Evolutionary conservation across 352 stramenopile genomes (phyloP).

Genomic region (Pythium chondricola): DNA sequence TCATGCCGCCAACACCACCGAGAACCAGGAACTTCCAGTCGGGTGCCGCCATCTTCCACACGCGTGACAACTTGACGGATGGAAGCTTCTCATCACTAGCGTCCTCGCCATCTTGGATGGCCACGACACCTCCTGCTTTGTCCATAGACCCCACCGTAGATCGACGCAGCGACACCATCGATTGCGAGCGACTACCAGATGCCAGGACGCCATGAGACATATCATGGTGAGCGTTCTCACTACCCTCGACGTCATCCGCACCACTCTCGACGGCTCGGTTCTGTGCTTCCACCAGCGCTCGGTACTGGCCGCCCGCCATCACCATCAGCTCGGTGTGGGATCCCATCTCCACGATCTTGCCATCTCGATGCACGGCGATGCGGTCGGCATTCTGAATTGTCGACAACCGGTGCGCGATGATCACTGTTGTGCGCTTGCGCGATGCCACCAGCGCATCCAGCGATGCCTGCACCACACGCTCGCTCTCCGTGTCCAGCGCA

Average conservation of each 20-base stretch:
- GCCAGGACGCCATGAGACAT: too few relatives aligned
- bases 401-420: constrained; percentile 92
- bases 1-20: constrained; percentile 26
- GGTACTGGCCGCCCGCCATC: constrained; percentile 39
- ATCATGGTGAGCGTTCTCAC: background rate
- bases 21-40: constrained; percentile 45
- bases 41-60: constrained; percentile 39
- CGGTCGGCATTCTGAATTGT: constrained; percentile 92
- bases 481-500: constrained; percentile 77
- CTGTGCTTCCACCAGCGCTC: constrained; percentile 35
- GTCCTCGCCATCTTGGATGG: background rate
- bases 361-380: constrained; percentile 93
- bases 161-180: too few relatives aligned
- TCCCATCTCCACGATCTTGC: constrained; percentile 89
- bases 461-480: constrained; percentile 77
- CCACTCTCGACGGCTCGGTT: background rate
- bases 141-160: too few relatives aligned
- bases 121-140: too few relatives aligned
- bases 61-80: constrained; percentile 10
- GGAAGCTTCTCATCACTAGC: background rate
- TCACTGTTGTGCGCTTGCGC: constrained; percentile 82
- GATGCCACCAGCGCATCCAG: constrained; percentile 48
- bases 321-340: constrained; percentile 90
- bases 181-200: background rate
- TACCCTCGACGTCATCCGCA: background rate